Evolutionary conservation across 2,329 filamentous ascomycete species (phyloP).

Genomic region (Calonectria leucothoes): DNA sequence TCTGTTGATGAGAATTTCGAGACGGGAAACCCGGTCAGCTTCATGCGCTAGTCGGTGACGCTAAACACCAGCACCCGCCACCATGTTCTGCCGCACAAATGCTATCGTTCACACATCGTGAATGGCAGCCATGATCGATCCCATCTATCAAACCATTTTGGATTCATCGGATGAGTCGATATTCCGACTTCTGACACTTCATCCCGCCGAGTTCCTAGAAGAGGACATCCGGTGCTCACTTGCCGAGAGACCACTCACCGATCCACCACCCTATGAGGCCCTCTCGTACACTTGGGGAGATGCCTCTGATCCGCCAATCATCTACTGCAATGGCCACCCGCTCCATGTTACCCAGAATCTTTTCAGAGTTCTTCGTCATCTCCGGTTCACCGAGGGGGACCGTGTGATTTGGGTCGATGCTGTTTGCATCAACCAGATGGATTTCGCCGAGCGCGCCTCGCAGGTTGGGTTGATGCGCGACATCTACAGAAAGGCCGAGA

Average conservation of each 20-base stretch:
- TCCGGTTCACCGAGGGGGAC: background rate
- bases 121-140: background rate
- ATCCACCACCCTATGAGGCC: background rate
- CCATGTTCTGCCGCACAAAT: background rate
- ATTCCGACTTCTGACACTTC: background rate
- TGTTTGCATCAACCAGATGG: background rate
- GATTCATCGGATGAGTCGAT: background rate
- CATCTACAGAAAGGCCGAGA: background rate
- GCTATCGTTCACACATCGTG: background rate
- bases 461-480: background rate
- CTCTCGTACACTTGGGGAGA: background rate
- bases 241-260: background rate
- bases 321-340: background rate
- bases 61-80: background rate
- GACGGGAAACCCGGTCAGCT: background rate
- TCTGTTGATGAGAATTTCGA: too few relatives aligned
- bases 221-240: background rate
- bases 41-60: background rate
- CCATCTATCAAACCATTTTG: background rate
- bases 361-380: background rate
- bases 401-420: background rate
- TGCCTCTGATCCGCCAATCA: background rate
- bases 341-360: background rate
- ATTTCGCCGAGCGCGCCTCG: background rate
- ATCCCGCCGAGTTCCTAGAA: background rate